phyloP scores from a whole-genome alignment of 1,139 yeast species.

The Magnusiomyces suaveolens region DNA sequence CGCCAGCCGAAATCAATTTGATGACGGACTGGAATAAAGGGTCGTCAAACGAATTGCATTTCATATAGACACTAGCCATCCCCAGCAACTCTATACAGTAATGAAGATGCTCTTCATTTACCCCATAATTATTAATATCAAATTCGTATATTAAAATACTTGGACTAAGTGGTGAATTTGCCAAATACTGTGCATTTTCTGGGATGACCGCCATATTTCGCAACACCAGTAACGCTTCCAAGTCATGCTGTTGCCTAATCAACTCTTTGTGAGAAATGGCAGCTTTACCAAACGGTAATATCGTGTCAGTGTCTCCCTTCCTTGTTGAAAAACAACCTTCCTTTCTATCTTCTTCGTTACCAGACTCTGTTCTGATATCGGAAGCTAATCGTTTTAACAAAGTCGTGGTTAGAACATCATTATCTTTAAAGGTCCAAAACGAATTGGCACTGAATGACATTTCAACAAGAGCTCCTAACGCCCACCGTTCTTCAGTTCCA shows the following conservation, averaged over 20 bases:
- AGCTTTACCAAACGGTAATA: conserved; percentile 16
- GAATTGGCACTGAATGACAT: conserved; percentile 31
- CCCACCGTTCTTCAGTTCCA: conserved; percentile 55
- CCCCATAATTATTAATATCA: conserved; percentile 30
- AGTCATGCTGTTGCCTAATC: conserved; percentile 37
- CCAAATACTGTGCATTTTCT: conserved; percentile 69
- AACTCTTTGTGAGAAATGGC: conserved; percentile 22
- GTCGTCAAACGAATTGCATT: conserved; percentile 52
- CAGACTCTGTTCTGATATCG: background rate
- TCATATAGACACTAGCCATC: conserved; percentile 70
- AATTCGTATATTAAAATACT: conserved; percentile 42
- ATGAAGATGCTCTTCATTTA: conserved; percentile 51
- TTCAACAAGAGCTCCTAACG: conserved; percentile 49
- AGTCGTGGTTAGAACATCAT: background rate
- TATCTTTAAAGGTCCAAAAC: background rate
- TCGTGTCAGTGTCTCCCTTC: too few relatives aligned
- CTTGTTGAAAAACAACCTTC: too few relatives aligned
- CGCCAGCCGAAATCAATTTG: conserved; percentile 19
- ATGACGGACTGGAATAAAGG: conserved; percentile 28
- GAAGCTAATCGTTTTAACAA: background rate
- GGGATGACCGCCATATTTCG: conserved; percentile 79
- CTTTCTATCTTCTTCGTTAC: background rate
- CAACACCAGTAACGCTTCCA: conserved; percentile 60
- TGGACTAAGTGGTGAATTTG: conserved; percentile 38
- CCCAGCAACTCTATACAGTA: conserved; percentile 76